Percentiles rank a stretch among this genome's conserved stretches.
Evolutionary conservation across 176 grass and related monocot species (phyloP).

Genomic region (Triticum aestivum): DNA sequence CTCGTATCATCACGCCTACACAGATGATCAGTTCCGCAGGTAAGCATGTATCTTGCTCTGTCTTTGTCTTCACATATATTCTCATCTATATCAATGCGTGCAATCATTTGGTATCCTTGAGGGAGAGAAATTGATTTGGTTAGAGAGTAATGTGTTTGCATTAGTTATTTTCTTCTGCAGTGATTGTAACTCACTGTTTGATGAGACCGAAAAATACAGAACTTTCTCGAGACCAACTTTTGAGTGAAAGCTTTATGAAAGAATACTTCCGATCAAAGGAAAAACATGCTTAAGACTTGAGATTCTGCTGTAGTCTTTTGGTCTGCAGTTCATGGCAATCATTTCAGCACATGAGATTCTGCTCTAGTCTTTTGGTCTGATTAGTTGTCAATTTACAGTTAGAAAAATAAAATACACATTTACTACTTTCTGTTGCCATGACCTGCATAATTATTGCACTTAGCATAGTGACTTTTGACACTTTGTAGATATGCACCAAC

Average conservation of each 20-base stretch:
- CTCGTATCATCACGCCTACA: constrained; percentile 87
- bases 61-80: neutral
- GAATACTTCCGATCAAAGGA: neutral
- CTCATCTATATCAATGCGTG: neutral
- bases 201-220: neutral
- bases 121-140: neutral
- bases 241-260: neutral
- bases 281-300: neutral
- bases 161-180: neutral
- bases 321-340: constrained; percentile 2
- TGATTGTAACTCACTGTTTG: neutral
- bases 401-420: neutral
- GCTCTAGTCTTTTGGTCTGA: constrained; percentile 4
- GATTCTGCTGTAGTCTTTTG: neutral
- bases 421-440: constrained; percentile 6
- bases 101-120: neutral
- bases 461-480: neutral
- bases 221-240: neutral
- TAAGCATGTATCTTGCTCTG: constrained; percentile 42
- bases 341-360: neutral
- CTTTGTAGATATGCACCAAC: neutral
- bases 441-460: constrained; percentile 13
- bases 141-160: neutral
- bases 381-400: constrained; percentile 27
- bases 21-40: constrained; percentile 93